Conservation (phyloP, 148 eudicot species). For the Rhododendron kiyosumense region DNA sequence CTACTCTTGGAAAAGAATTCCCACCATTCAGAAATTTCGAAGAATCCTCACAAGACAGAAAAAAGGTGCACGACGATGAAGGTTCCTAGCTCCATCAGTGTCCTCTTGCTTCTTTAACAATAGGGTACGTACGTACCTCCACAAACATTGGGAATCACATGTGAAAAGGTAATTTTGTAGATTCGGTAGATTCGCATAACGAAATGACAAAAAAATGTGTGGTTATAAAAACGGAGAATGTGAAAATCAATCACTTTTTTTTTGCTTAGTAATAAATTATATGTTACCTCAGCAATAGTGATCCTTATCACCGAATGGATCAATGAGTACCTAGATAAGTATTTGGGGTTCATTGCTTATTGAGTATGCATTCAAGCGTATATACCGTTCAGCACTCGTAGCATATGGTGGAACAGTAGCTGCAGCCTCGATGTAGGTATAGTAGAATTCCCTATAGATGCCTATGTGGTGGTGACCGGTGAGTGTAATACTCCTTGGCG, state of each 20-base stretch:
- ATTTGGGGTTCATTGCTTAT: neutral
- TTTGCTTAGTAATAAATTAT: too few relatives aligned
- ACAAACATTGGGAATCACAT: neutral
- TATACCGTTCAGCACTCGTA: neutral
- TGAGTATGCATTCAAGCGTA: neutral
- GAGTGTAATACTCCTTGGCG: too few relatives aligned
- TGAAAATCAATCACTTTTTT: too few relatives aligned
- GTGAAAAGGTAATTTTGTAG: too few relatives aligned
- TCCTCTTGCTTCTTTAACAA: neutral
- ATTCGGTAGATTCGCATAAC: too few relatives aligned
- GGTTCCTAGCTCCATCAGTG: neutral
- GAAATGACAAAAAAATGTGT: too few relatives aligned
- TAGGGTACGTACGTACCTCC: neutral
- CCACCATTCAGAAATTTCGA: too few relatives aligned
- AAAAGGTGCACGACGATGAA: neutral
- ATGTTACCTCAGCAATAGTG: neutral
- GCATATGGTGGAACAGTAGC: neutral
- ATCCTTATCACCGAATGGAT: neutral
- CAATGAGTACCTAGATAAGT: neutral
- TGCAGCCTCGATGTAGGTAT: too few relatives aligned
- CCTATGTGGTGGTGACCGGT: neutral
- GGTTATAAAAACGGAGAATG: too few relatives aligned
- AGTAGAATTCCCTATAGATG: too few relatives aligned
- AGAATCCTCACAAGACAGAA: neutral
- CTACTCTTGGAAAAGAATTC: neutral